Evolutionary conservation across 1,284 basidiomycete species (phyloP), one percentile per base, ranked within the genome.

Genomic region (Chiua sp.): DNA sequence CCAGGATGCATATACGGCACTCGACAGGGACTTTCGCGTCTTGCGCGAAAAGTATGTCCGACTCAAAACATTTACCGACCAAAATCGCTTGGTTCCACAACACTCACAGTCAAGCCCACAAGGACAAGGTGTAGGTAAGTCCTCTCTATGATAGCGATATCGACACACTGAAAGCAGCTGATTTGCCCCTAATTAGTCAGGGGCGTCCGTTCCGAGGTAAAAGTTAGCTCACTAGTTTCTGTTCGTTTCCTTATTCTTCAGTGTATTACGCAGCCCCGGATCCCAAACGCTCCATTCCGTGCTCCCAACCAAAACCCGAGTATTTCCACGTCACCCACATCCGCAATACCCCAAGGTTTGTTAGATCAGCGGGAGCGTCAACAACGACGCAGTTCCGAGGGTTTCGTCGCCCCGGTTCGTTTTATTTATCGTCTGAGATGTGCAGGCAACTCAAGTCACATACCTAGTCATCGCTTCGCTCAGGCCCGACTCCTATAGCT

Each of bases 21-120:
- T 73, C 42, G 59, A 75, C 23, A 64, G 49, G 33, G 68, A 74
- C 7, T 59, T 69, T 53, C 61, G 51, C 23, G 2, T 63, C 48
- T 47, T 76, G 55, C 42, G 56, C 15, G 69, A 68, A 2, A 74
- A 69, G 54, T 75, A 73, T 55, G 13, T 48, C 2, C 61, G 51
- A 53, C 44, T 75, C 16, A 71, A 62, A 49, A 42, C 51, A 22
- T 37, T 55, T 26, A 23, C 33, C 28, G 63, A 62, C 42, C 28
- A 55, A 23, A 49, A 2, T 47, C 59, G 51, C 28, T n/a, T 49
- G 32, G 8, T 42, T 37, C 63, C 59, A 22, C 59, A 57, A 42
- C 72, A 59, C 10, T 3, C 47, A 23, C 68, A 59, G 44, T 32
- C 42, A 42, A 70, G 57, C 7, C 4, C 49, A 23, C 65, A 59